Evolutionary conservation across 352 stramenopile species (phyloP).

Genomic region (Phytophthora quininea): DNA sequence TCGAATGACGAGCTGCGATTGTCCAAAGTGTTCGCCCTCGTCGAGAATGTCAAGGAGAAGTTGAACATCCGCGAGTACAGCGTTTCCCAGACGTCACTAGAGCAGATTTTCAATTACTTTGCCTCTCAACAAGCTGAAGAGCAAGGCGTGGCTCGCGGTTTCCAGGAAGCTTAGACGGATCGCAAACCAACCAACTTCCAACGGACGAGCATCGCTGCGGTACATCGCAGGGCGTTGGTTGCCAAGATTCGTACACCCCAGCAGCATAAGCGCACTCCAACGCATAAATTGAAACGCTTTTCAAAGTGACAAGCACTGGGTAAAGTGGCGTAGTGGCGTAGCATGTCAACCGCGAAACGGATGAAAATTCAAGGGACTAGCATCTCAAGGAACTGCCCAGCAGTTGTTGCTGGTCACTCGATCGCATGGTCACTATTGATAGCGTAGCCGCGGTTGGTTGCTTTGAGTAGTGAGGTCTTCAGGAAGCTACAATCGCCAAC

Average conservation of each 20-base stretch:
- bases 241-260: conserved; percentile 1
- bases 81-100: conserved; percentile 88
- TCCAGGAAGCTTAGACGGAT: conserved; percentile 25
- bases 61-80: conserved; percentile 86
- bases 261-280: neutral
- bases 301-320: conserved; percentile 5
- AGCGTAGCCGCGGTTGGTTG: neutral
- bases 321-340: neutral
- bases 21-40: conserved; percentile 73
- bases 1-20: conserved; percentile 51
- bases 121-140: conserved; percentile 71
- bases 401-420: neutral
- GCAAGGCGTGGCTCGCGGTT: conserved; percentile 41
- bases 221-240: neutral
- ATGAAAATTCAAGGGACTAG: neutral
- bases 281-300: conserved; percentile 27
- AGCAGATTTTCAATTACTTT: conserved; percentile 93
- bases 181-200: neutral
- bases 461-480: neutral
- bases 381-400: too few relatives aligned
- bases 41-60: conserved; percentile 63
- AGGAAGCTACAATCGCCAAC: too few relatives aligned
- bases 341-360: conserved; percentile 1
- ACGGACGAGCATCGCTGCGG: neutral
- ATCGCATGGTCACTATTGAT: conserved; percentile 32